Evolutionary conservation across 108 stramenopile species (phyloP).

Genomic region (Cyclotella cryptica): DNA sequence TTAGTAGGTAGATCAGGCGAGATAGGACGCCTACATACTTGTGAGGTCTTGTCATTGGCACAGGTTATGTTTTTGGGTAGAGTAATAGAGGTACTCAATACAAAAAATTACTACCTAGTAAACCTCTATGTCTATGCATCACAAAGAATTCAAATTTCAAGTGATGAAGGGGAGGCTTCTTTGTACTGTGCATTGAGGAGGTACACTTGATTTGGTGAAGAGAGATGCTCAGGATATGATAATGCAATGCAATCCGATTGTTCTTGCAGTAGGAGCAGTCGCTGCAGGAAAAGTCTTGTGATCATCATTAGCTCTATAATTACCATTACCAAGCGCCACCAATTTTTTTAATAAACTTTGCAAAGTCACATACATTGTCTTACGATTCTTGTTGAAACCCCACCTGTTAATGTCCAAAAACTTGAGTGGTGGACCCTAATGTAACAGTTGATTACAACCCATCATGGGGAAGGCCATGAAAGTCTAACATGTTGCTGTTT

Average conservation of each 20-base stretch:
- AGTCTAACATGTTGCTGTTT: conserved; percentile 79
- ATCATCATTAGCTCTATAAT: conserved; percentile 58
- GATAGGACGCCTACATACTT: too few species aligned
- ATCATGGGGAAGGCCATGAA: conserved; percentile 66
- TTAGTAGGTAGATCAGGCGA: too few species aligned
- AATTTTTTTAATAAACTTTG: conserved; percentile 70
- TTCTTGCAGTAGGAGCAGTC: conserved; percentile 80
- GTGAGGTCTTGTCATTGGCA: too few species aligned
- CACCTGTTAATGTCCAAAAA: conserved; percentile 26
- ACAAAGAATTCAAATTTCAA: conserved; percentile 32
- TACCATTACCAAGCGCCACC: conserved; percentile 40
- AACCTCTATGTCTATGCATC: too few species aligned
- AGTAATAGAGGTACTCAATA: too few species aligned
- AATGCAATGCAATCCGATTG: conserved; percentile 71
- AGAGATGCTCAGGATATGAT: conserved; percentile 34
- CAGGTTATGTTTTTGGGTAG: too few species aligned
- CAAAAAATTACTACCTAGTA: too few species aligned
- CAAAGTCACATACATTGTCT: conserved; percentile 83
- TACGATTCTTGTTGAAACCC: conserved; percentile 69
- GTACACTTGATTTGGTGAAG: conserved; percentile 24
- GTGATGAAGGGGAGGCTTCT: not conserved
- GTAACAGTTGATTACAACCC: conserved; percentile 46
- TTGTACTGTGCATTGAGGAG: not conserved
- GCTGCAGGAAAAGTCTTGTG: conserved; percentile 55
- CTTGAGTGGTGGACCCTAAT: conserved; percentile 42